Conservation (phyloP, 225 moss, liverwort and hornwort genomes). For the Lunularia cruciata region DNA sequence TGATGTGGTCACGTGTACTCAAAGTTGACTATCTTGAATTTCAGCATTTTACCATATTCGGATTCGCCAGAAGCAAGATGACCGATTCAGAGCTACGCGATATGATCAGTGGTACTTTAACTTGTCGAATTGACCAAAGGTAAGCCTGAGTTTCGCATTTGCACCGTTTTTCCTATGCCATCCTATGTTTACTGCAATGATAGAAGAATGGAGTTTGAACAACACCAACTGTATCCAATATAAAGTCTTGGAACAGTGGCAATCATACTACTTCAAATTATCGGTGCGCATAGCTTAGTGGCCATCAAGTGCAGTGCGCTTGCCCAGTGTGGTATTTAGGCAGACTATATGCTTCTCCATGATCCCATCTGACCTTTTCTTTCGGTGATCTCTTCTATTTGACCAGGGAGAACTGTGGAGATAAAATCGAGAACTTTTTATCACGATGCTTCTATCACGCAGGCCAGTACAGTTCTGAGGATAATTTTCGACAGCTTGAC, state of each 20-base stretch:
- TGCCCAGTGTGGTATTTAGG: too few relatives aligned
- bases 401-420: constrained; percentile 81
- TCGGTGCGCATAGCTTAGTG: too few relatives aligned
- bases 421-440: constrained; percentile 79
- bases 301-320: too few relatives aligned
- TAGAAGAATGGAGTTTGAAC: too few relatives aligned
- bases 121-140: constrained; percentile 96
- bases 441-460: constrained; percentile 79
- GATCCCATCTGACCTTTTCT: too few relatives aligned
- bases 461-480: constrained; percentile 82
- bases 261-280: too few relatives aligned
- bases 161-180: neutral
- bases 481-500: constrained; percentile 67
- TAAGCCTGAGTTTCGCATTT: constrained; percentile 9
- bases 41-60: constrained; percentile 86
- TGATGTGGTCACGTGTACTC: too few relatives aligned
- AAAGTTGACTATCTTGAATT: constrained; percentile 7
- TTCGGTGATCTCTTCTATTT: neutral
- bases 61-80: constrained; percentile 93
- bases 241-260: too few relatives aligned
- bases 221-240: too few relatives aligned
- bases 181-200: neutral
- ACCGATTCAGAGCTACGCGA: constrained; percentile 69
- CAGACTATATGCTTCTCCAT: too few relatives aligned
- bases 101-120: constrained; percentile 72